Percentiles rank a stretch among this genome's conserved stretches.
phyloP scores from a whole-genome alignment of 2,329 filamentous ascomycete species.

The Botrytis cinerea region DNA sequence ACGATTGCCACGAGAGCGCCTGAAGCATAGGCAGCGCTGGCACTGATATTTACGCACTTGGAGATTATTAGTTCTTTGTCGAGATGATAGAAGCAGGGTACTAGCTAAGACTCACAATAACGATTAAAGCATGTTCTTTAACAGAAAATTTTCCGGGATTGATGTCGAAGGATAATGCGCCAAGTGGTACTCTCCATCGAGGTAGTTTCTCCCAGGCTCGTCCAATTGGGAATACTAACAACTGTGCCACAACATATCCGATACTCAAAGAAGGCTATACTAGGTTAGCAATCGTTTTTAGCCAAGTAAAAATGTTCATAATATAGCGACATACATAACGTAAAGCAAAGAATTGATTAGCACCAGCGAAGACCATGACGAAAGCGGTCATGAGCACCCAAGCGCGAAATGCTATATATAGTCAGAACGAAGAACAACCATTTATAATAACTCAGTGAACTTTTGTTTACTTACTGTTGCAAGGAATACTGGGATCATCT shows the following conservation, averaged over 20 bases:
- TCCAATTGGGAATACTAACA: constrained; percentile 48
- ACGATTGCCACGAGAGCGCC: constrained; percentile 54
- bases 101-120: constrained; percentile 45
- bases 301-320: background rate
- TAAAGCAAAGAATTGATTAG: constrained; percentile 33
- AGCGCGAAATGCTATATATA: constrained; percentile 51
- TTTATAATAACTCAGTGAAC: too few relatives aligned
- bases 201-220: constrained; percentile 52
- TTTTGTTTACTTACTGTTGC: background rate
- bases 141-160: constrained; percentile 65
- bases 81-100: background rate
- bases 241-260: constrained; percentile 31
- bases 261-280: constrained; percentile 29
- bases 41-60: constrained; percentile 42
- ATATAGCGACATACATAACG: constrained; percentile 16
- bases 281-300: background rate
- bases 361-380: constrained; percentile 24
- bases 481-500: constrained; percentile 6
- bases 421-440: background rate
- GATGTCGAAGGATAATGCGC: constrained; percentile 42
- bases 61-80: constrained; percentile 51
- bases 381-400: constrained; percentile 59
- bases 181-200: constrained; percentile 51
- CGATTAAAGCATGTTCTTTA: constrained; percentile 68
- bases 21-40: constrained; percentile 49